Conservation (phyloP, 2,329 filamentous ascomycete species). For the Beauveria caledonica region DNA sequence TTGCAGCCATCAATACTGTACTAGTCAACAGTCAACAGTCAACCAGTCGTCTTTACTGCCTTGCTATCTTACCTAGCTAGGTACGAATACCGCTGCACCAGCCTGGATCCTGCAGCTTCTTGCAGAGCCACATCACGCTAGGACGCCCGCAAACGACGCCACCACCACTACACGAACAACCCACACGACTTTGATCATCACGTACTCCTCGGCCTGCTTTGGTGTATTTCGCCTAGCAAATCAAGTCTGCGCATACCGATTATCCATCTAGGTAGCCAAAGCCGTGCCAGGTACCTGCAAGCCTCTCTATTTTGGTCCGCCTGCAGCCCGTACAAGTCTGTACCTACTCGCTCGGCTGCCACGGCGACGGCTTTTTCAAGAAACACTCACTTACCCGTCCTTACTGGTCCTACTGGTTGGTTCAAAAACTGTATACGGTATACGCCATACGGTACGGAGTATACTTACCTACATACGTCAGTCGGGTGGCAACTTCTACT, state of each 20-base stretch:
- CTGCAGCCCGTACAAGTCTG: not conserved
- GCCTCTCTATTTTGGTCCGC: not conserved
- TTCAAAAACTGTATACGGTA: no score
- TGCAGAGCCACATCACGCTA: conserved; percentile 1
- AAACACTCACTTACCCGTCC: no score
- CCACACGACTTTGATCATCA: not conserved
- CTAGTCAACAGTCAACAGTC: not conserved
- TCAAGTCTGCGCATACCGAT: no score
- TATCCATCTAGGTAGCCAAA: no score
- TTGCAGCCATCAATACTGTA: no score
- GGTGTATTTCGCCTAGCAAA: no score
- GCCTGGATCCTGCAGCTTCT: conserved; percentile 1
- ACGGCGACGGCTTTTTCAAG: not conserved
- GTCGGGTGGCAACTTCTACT: conserved; percentile 11
- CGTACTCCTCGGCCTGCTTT: not conserved
- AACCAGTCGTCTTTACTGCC: not conserved
- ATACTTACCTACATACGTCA: not conserved
- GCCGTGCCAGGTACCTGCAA: not conserved
- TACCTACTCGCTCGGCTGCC: not conserved
- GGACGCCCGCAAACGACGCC: conserved; percentile 4
- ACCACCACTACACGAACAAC: not conserved
- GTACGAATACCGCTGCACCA: not conserved
- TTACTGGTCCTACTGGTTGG: no score
- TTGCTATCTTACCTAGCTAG: not conserved
- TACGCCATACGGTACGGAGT: no score